Evolutionary conservation across 164 flowering plant genomes (phyloP), one percentile per base, ranked within the genome.

Genomic region (Kalanchoe fedtschenkoi): DNA sequence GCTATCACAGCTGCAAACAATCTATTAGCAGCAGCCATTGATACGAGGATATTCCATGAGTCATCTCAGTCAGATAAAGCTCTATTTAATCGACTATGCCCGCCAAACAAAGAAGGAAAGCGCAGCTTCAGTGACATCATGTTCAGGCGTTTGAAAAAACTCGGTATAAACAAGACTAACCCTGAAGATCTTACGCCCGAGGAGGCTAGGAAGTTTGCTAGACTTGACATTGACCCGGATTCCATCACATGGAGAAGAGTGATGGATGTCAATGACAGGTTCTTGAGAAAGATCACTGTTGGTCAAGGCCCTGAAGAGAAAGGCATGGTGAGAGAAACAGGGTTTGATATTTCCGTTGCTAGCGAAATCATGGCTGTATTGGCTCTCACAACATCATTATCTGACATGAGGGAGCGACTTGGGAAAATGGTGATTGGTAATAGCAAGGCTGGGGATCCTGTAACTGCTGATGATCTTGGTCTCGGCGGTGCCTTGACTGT

Each of bases 291-390:
- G 64, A 91, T 95, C 38, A 77, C 88, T 17, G 43, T 95, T 34
- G 99, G 99, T 9, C 99, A 88, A 67, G 99, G 99, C n/a, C 93
- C 96, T 41, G 96, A 91, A 43, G 99, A 91, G 63, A 91, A 95
- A 65, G 97, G 96, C 4, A 85, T 91, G 97, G 78, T 86, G 35
- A 85, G 99, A 72, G 97, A 88, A 79, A 91, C 97, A 0, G 99
- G 91, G 5, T 95, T 95, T 79, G 99, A 95, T 73, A 95, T 95
- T 61, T 80, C 99, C n/a, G 99, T 95, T 65, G 97, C 99, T 62
- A 91, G 97, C 81, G 99, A 95, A 72, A 95, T 95, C 62, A 95
- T 95, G 99, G 99, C 99, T 38, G 99, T 95, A 55, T 77, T 95
- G 67, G 97, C 97, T 41, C 97, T 95, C 24, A 91, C 97, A 42